Percentiles rank a stretch among this genome's conserved stretches.
Conservation (phyloP, 2,329 filamentous ascomycete species). For the Fusarium annulatum region DNA sequence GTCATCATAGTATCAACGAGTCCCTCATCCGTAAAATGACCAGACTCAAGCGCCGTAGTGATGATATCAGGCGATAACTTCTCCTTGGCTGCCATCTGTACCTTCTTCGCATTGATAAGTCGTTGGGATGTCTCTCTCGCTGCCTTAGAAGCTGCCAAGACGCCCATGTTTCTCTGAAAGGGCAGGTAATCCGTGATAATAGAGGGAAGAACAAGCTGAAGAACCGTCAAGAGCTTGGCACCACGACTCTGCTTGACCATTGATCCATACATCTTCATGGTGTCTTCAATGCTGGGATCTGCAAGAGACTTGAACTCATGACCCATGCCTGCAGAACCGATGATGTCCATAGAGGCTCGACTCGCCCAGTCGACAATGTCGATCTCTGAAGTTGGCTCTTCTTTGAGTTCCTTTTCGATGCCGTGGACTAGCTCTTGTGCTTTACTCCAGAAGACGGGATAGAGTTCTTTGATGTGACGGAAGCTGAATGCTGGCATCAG, state of each 20-base stretch:
- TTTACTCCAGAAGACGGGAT: conserved; percentile 29
- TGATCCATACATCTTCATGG: conserved; percentile 42
- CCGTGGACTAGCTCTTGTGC: conserved; percentile 20
- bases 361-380: conserved; percentile 36
- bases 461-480: conserved; percentile 31
- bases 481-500: conserved; percentile 38
- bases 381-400: neutral
- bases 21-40: conserved; percentile 41
- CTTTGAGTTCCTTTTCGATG: neutral
- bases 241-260: conserved; percentile 45
- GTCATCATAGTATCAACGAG: conserved; percentile 31
- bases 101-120: conserved; percentile 49
- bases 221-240: conserved; percentile 14
- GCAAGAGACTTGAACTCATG: conserved; percentile 49
- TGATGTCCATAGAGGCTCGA: conserved; percentile 48
- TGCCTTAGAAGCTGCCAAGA: conserved; percentile 20
- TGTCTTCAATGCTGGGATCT: conserved; percentile 47
- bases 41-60: conserved; percentile 48
- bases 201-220: conserved; percentile 27
- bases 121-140: conserved; percentile 40
- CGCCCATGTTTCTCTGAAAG: conserved; percentile 29
- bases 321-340: conserved; percentile 49
- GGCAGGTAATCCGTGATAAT: conserved; percentile 30
- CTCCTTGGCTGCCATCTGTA: conserved; percentile 33
- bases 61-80: conserved; percentile 52